These are phyloP conservation scores for Barnettozyma wickerhamii DNA, from an alignment of 805 yeast species.

Conservation along the genomic window DNA sequence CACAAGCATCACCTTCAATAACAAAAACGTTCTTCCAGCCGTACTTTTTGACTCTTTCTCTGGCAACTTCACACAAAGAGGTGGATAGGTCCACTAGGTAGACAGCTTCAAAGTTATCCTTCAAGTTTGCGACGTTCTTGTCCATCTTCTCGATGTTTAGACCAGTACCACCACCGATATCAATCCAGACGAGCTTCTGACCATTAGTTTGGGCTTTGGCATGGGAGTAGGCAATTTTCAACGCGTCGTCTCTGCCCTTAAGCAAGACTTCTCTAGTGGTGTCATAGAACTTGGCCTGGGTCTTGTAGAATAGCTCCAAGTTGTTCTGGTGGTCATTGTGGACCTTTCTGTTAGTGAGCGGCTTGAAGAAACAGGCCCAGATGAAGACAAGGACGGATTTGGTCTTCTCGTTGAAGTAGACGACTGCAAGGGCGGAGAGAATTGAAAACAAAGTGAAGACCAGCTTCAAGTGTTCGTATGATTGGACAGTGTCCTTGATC, in stretches of 20 bases:
- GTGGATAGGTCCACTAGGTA: slow-evolving; percentile 76
- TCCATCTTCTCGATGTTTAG: slow-evolving; percentile 77
- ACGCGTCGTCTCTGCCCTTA: slow-evolving; percentile 66
- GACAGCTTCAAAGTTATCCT: slow-evolving; percentile 52
- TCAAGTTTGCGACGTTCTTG: slow-evolving; percentile 33
- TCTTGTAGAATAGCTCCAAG: slow-evolving; percentile 62
- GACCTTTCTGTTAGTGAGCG: slow-evolving; percentile 26
- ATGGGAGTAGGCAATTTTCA: slow-evolving; percentile 57
- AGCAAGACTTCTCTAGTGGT: slow-evolving; percentile 60
- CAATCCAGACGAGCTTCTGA: slow-evolving; percentile 61
- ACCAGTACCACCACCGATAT: slow-evolving; percentile 87
- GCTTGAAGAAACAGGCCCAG: slow-evolving; percentile 33
- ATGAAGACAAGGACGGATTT: slow-evolving; percentile 24
- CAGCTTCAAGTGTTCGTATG: slow-evolving; percentile 5
- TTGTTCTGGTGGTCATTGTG: slow-evolving; percentile 29
- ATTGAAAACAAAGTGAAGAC: slow-evolving; percentile 8
- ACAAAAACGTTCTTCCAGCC: slow-evolving; percentile 62
- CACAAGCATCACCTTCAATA: slow-evolving; percentile 70
- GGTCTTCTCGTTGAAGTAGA: slow-evolving; percentile 16
- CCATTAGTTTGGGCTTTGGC: slow-evolving; percentile 30
- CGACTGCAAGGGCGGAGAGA: slow-evolving; percentile 7
- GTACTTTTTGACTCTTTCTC: slow-evolving; percentile 43
- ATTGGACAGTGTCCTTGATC: slow-evolving; percentile 6
- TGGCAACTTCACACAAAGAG: slow-evolving; percentile 70
- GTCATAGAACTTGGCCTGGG: slow-evolving; percentile 77